These are phyloP conservation scores for Spergularia azorica DNA, from an alignment of 179 eudicot species.

Conservation along the genomic window DNA sequence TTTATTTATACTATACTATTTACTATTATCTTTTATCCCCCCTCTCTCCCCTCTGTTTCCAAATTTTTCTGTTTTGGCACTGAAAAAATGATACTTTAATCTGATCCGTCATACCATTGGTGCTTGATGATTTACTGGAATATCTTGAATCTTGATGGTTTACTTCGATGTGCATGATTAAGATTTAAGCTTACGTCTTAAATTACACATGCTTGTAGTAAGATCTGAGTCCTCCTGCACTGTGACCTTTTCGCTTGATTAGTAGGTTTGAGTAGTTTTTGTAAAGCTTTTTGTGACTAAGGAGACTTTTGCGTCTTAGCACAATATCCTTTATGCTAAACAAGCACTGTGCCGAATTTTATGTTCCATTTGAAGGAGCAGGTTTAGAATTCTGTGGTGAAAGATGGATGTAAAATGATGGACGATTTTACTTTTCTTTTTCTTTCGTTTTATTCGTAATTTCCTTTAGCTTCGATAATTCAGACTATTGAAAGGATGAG, in stretches of 20 bases:
- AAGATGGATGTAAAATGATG: background rate
- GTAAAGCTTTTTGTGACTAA: background rate
- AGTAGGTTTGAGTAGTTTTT: background rate
- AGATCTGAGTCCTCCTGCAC: background rate
- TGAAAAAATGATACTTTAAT: background rate
- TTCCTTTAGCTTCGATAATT: background rate
- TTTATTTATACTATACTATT: background rate
- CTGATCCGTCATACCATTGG: background rate
- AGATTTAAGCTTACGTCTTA: too few relatives aligned
- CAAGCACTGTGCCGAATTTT: background rate
- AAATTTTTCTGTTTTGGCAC: too few relatives aligned
- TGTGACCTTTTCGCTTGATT: background rate
- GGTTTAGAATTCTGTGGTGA: background rate
- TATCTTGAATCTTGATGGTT: background rate
- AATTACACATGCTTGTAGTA: background rate
- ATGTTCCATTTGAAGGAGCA: background rate
- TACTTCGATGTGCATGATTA: background rate
- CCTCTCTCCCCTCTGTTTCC: background rate
- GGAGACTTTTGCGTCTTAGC: background rate
- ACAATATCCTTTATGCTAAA: background rate
- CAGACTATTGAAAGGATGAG: background rate
- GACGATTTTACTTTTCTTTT: background rate
- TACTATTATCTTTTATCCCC: background rate
- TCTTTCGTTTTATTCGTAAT: background rate
- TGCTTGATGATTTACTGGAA: background rate